Percentiles rank a stretch among this genome's conserved stretches.
Conservation (phyloP, 2,329 filamentous ascomycete species). For the Xylariaceae sp. region DNA sequence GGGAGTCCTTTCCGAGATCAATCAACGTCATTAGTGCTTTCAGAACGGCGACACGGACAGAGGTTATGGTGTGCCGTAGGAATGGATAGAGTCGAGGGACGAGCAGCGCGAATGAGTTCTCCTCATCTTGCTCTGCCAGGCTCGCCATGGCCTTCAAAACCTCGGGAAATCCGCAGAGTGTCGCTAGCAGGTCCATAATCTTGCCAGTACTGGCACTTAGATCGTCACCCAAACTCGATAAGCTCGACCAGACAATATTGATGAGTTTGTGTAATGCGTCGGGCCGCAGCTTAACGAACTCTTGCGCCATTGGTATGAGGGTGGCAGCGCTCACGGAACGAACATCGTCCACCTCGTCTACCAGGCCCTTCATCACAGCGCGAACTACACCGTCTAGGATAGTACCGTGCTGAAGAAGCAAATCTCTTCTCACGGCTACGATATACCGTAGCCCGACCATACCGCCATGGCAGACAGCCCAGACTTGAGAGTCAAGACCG, state of each 20-base stretch:
- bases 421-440: slow-evolving; percentile 88
- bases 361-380: slow-evolving; percentile 91
- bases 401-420: slow-evolving; percentile 74
- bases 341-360: slow-evolving; percentile 89
- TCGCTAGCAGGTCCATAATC: slow-evolving; percentile 96
- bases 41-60: slow-evolving; percentile 85
- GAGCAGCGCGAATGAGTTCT: slow-evolving; percentile 85
- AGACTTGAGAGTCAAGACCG: slow-evolving; percentile 66
- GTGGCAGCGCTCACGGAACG: slow-evolving; percentile 97
- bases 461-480: slow-evolving; percentile 95
- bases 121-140: slow-evolving; percentile 75
- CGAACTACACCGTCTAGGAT: slow-evolving; percentile 90
- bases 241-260: slow-evolving; percentile 93
- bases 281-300: slow-evolving; percentile 83
- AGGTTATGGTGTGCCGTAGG: slow-evolving; percentile 93
- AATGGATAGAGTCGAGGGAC: slow-evolving; percentile 95
- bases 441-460: slow-evolving; percentile 97
- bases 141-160: slow-evolving; percentile 90
- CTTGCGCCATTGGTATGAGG: slow-evolving; percentile 88
- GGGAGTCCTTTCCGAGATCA: slow-evolving; percentile 74
- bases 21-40: slow-evolving; percentile 91
- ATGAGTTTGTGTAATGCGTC: slow-evolving; percentile 74
- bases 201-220: slow-evolving; percentile 94
- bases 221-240: slow-evolving; percentile 95
- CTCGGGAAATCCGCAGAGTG: slow-evolving; percentile 88